These are phyloP conservation scores for Tolypocladium paradoxum DNA, from an alignment of 2,329 filamentous ascomycete species.

Conservation along the genomic window DNA sequence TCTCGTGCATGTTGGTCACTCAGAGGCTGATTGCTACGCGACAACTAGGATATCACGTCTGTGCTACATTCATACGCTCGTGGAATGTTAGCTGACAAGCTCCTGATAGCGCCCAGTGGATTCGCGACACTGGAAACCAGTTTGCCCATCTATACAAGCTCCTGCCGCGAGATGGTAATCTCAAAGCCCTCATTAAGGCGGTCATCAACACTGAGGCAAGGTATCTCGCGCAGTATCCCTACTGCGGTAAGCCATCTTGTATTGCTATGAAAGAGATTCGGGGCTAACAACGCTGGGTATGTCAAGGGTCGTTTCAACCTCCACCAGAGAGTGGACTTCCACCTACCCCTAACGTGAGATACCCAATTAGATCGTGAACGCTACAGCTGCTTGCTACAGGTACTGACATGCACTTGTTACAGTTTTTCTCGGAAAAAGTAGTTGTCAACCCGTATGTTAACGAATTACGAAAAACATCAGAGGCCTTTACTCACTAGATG, in stretches of 20 bases:
- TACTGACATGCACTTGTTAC: no score
- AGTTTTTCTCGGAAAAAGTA: conserved; percentile 8
- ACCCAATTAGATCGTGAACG: not conserved
- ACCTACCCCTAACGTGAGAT: conserved; percentile 12
- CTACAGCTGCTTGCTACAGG: no score
- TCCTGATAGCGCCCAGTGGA: conserved; percentile 40
- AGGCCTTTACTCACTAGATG: no score
- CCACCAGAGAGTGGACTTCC: conserved; percentile 55
- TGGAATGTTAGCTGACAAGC: not conserved
- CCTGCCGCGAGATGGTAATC: conserved; percentile 42
- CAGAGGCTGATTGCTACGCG: not conserved
- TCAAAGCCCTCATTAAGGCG: conserved; percentile 58
- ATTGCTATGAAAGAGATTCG: no score
- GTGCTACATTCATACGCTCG: not conserved
- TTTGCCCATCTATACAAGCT: conserved; percentile 58
- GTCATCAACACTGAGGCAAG: conserved; percentile 62
- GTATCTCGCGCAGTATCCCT: conserved; percentile 59
- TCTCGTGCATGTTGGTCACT: no score
- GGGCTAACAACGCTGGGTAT: not conserved
- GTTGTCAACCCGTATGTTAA: conserved; percentile 12
- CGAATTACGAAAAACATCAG: not conserved
- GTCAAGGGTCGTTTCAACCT: conserved; percentile 69
- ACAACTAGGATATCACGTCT: conserved; percentile 13
- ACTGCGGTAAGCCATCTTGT: conserved; percentile 43
- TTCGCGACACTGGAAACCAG: conserved; percentile 72